Evolutionary conservation across 2,329 filamentous ascomycete species (phyloP), one percentile per base, ranked within the genome.

Genomic region (Calcarisporium arbuscula): DNA sequence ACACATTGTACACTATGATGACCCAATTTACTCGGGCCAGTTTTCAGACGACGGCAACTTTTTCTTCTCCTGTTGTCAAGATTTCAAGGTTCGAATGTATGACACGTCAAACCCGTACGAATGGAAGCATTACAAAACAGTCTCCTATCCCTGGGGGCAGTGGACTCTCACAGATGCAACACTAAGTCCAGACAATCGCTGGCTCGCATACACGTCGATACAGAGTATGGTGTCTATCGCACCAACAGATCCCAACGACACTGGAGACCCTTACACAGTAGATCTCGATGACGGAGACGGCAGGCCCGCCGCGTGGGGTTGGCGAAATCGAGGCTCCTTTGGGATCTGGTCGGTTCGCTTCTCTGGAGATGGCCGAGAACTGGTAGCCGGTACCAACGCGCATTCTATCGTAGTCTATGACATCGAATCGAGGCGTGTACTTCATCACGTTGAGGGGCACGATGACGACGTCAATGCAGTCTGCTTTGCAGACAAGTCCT

Each of bases 11-110:
- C 85, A 94, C 50, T 94, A 89, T 54, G 77, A 89, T 36, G 74
- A 82, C 5, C 80, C 86, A 26, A 89, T 92, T 34, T 96, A 96
- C 53, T 95, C 87, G 4, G 92, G 92, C 2, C 90, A 96, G 54
- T 98, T 96, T 56, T 95, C 87, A 1, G 85, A 94, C 45, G 92
- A 98, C 49, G 92, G 92, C 18, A 94, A 95, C 58, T 96, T 96
- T 65, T 96, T 95, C 65, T 96, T 90, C 55, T 81, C 83, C 6
- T 92, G 85, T 51, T 84, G 83, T 8, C 87, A 95, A 58, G 89
- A 96, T 59, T 95, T 95, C 64, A 83, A 80, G 47, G 88, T 98
- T 8, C 82, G 89, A 34, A 89, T 98, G 85, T 98, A 96, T 60
- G 90, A 96, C 57, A 96, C 92, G 0, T 89, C 85, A 2, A 95